Evolutionary conservation across 805 yeast genomes (phyloP), one percentile per base, ranked within the genome.

Genomic region (Candida arabinofermentans): DNA sequence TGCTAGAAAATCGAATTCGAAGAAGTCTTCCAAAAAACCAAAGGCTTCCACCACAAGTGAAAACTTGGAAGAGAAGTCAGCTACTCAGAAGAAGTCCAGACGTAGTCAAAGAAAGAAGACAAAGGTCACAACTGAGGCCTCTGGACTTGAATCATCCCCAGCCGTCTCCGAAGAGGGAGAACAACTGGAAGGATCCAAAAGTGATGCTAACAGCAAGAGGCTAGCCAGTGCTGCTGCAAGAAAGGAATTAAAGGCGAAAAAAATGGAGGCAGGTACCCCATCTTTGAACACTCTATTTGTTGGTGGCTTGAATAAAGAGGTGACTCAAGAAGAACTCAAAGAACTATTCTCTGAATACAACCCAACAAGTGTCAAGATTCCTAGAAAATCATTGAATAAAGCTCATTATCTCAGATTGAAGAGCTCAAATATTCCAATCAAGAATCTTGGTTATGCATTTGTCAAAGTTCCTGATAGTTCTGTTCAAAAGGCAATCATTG

Each of bases 391-490:
- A 31, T 61, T 77, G 16, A 75, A 81, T 14, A 60, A 55, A 37
- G 62, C 61, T 39, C 53, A 76, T 21, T 63, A 71, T 47, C 65
- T 67, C 54, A 67, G 66, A 49, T 64, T 74, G 42, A 69, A 67
- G 53, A 70, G 65, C 27, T 64, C 66, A 43, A 75, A 76, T 36
- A 68, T 72, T 46, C 64, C 64, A 46, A 64, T 77, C 41, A 72
- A 66, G 54, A 77, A 77, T 51, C 77, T 75, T 56, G 89, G 89
- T 33, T 77, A 76, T 60, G 86, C 83, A 4, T 81, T 81, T 61
- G 77, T 77, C 41, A 76, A 70, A 53, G 75, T 81, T 49, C 57
- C 67, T 26, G 54, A 55, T 49, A 72, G 72, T 45, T 77, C 71
- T 40, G 51, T 57, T 27, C 81, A 77, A 57, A 60, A 66, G 57